These are phyloP conservation scores for Triangularia setosa DNA, from an alignment of 2,329 filamentous ascomycete genomes.

Conservation along the genomic window DNA sequence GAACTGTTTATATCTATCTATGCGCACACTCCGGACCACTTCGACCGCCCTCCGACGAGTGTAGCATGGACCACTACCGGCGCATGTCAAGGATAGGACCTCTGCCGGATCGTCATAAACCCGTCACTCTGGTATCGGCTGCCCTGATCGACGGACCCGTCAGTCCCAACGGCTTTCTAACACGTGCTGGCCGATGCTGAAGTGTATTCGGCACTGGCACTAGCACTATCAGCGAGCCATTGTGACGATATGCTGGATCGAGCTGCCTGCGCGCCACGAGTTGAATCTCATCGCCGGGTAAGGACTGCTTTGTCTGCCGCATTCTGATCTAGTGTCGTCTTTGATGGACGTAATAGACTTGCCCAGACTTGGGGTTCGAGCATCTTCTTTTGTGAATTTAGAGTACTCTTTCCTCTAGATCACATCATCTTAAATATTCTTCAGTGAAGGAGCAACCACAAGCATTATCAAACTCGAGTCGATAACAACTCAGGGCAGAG, in stretches of 20 bases:
- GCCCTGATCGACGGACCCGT: background rate
- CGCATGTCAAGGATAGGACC: background rate
- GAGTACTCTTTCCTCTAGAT: background rate
- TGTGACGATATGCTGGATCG: background rate
- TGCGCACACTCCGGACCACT: background rate
- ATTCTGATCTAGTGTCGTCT: background rate
- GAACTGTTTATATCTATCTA: background rate
- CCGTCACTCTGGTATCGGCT: background rate
- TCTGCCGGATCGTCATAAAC: background rate
- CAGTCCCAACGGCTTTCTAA: background rate
- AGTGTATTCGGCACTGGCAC: background rate
- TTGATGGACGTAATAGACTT: background rate
- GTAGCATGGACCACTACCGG: background rate
- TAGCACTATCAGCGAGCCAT: background rate
- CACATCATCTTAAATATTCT: background rate
- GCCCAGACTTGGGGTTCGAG: background rate
- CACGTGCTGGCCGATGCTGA: background rate
- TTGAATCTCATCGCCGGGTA: background rate
- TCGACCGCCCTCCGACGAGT: background rate
- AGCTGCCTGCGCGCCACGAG: background rate
- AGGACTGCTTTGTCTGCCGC: background rate
- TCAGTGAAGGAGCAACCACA: background rate
- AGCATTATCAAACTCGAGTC: background rate
- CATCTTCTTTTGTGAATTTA: background rate
- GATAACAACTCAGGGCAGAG: background rate